These are phyloP conservation scores for Phaffomyces thermotolerans DNA, from an alignment of 805 yeast genomes.

Conservation along the genomic window DNA sequence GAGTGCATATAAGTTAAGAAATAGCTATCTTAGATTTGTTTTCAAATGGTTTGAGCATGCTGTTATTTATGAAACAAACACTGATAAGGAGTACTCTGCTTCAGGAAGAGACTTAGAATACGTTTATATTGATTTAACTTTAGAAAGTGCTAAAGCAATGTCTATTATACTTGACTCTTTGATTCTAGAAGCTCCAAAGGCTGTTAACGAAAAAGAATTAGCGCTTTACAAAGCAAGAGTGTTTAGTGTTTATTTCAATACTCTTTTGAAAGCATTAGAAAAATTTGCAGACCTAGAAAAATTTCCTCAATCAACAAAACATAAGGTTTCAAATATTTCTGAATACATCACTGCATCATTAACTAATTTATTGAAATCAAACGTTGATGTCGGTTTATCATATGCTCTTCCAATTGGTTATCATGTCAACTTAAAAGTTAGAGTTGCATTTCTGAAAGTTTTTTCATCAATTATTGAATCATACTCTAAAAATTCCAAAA, in stretches of 20 bases:
- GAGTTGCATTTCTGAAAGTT: constrained; percentile 70
- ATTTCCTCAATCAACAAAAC: constrained; percentile 34
- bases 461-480: constrained; percentile 56
- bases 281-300: constrained; percentile 29
- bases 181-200: constrained; percentile 53
- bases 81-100: constrained; percentile 2
- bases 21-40: constrained; percentile 37
- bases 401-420: constrained; percentile 75
- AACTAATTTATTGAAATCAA: constrained; percentile 62
- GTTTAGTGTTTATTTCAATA: constrained; percentile 64
- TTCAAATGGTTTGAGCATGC: constrained; percentile 51
- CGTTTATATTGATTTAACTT: constrained; percentile 50
- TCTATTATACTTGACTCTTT: constrained; percentile 48
- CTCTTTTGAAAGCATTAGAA: constrained; percentile 40
- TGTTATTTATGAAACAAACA: constrained; percentile 33
- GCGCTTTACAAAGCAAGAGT: constrained; percentile 49
- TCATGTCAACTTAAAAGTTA: constrained; percentile 55
- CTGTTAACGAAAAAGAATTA: constrained; percentile 44
- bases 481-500: constrained; percentile 16
- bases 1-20: constrained; percentile 43
- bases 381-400: constrained; percentile 69
- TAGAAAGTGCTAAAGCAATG: constrained; percentile 55
- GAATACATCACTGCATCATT: constrained; percentile 60
- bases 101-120: constrained; percentile 35
- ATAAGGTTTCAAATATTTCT: constrained; percentile 49